Conservation (phyloP, 2,329 filamentous ascomycete genomes). For the Fusarium citri region DNA sequence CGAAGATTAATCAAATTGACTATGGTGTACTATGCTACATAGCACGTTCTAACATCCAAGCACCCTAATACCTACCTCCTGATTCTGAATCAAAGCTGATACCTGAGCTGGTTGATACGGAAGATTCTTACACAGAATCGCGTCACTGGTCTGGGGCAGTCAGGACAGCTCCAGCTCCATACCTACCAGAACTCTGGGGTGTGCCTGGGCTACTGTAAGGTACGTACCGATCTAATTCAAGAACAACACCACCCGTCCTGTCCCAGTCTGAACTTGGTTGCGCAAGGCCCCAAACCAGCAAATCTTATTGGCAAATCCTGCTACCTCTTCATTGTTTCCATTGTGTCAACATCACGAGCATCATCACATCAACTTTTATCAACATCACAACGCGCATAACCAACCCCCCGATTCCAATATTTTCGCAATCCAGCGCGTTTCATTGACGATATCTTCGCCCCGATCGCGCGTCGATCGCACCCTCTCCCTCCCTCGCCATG, state of each 20-base stretch:
- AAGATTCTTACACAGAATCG: background rate
- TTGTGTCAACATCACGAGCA: conserved; percentile 25
- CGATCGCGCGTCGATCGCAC: conserved; percentile 17
- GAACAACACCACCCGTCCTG: conserved; percentile 36
- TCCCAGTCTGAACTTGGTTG: conserved; percentile 20
- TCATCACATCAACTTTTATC: conserved; percentile 24
- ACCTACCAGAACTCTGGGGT: background rate
- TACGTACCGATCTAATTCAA: conserved; percentile 33
- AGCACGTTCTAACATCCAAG: background rate
- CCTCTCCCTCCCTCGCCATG: conserved; percentile 43
- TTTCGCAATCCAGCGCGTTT: conserved; percentile 16
- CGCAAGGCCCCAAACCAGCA: conserved; percentile 27
- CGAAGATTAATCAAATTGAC: background rate
- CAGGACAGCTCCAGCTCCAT: background rate
- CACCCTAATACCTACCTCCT: background rate
- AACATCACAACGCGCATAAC: conserved; percentile 19
- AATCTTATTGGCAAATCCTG: conserved; percentile 26
- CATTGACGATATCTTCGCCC: conserved; percentile 1
- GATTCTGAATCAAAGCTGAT: too few species aligned
- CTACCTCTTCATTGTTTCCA: conserved; percentile 23
- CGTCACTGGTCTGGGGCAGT: background rate
- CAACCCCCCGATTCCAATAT: background rate
- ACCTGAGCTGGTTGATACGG: background rate
- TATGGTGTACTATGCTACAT: background rate
- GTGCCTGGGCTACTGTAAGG: conserved; percentile 34